Base-by-base conservation (phyloP, 139 green algal species). In the Picochlorum sp. region DNA sequence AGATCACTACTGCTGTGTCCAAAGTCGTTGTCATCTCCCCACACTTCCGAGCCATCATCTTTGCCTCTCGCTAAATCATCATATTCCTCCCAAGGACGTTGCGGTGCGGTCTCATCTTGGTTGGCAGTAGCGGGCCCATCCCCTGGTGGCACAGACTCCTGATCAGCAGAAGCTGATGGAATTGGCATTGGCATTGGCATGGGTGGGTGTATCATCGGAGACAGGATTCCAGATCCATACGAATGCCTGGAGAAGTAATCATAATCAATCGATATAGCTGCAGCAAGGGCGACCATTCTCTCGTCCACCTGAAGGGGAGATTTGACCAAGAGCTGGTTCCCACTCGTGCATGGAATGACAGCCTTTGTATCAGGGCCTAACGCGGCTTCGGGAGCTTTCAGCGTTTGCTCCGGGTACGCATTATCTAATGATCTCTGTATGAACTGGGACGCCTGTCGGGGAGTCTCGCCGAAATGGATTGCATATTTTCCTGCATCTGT, bases 401-500 rank as follows among this genome's bases (percentile, higher is more conserved):
- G 44, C 31, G 78, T 61, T 44, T 67, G 68, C 68, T 80, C 72
- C 2, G 77, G 76, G 24, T 85, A 74, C 8, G 73, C 72, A 11
- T 70, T 76, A 21, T 41, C 18, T 52, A 78, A 44, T 1, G 58
- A 20, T 9, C 52, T 65, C 0, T 60, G 49, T 23, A 65, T 66
- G 31, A 86, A 49, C 24, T 72, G 56, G 6, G 82, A 82, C 6
- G 82, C 82, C 34, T 79, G 30, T 11, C 67, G 16, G 4, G 82
- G 61, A 21, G 31, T 63, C 30, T 67, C 52, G 1, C 88, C 88
- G 69, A 95, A 95, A 66, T 95, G 88, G 13, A 95, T 81, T 14
- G 86, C 81, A 57, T 96, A 96, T 74, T 90, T 89, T 49, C 87
- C 86, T 7, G 80, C 82, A 41, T 85, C 80, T 3, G 79, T 81